Conservation (phyloP, 768 basidiomycete genomes). For the Trametes maxima region DNA sequence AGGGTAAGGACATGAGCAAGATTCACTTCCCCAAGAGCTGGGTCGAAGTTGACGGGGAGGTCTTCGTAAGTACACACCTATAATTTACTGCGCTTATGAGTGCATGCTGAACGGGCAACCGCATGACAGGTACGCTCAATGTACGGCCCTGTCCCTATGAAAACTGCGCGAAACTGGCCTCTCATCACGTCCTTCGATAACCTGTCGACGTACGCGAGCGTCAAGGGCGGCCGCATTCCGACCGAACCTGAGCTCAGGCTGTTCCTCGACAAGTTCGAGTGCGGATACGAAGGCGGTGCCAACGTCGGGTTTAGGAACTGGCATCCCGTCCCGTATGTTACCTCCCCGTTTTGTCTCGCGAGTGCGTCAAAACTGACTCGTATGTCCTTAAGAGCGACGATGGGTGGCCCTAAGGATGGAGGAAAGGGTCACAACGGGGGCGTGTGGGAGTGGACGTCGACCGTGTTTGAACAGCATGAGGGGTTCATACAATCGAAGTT, state of each 20-base stretch:
- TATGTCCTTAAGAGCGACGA: conserved; percentile 57
- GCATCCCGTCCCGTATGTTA: conserved; percentile 87
- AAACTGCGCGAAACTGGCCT: conserved; percentile 84
- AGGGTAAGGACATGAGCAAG: conserved; percentile 41
- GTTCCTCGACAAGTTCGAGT: conserved; percentile 75
- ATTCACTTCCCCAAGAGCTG: conserved; percentile 72
- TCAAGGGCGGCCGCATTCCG: conserved; percentile 92
- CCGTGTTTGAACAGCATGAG: conserved; percentile 66
- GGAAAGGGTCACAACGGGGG: conserved; percentile 87
- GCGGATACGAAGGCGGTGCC: conserved; percentile 73
- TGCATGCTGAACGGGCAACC: not conserved
- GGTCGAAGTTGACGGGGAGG: conserved; percentile 54
- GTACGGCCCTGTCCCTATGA: conserved; percentile 81
- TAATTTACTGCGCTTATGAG: too few species aligned
- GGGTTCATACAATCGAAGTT: conserved; percentile 75
- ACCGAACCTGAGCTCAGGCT: conserved; percentile 85
- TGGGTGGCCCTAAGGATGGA: conserved; percentile 51
- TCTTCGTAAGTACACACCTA: conserved; percentile 43
- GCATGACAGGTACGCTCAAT: conserved; percentile 75
- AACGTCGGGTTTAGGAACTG: conserved; percentile 92
- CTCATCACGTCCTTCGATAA: conserved; percentile 77
- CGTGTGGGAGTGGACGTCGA: conserved; percentile 98
- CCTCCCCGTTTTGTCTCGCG: not conserved
- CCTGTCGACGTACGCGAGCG: conserved; percentile 76
- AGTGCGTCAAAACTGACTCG: conserved; percentile 3